Percentiles rank a stretch among this genome's conserved stretches.
Conservation (phyloP, 345 rosid species). For the Salix koriyanagi region DNA sequence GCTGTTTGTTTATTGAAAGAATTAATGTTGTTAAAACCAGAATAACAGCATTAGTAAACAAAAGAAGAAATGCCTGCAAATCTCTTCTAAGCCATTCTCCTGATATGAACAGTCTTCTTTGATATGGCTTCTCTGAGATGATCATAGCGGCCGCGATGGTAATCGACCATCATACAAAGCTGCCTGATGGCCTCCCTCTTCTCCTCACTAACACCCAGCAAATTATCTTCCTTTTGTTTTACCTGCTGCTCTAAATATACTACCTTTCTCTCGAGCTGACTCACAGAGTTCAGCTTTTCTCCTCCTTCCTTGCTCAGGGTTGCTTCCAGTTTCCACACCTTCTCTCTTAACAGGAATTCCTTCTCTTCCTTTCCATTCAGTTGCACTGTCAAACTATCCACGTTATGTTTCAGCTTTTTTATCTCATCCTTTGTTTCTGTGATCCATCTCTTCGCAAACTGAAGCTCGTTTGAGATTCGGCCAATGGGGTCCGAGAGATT, state of each 20-base stretch:
- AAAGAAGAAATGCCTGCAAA: not conserved
- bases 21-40: not conserved
- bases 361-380: constrained; percentile 6
- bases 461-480: constrained; percentile 40
- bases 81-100: constrained; percentile 1
- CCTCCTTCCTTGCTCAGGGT: not conserved
- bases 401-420: constrained; percentile 2
- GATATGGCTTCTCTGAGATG: constrained; percentile 23
- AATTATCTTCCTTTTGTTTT: constrained; percentile 5
- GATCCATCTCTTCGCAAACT: constrained; percentile 27
- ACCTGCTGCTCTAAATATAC: constrained; percentile 13
- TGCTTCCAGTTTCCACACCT: constrained; percentile 7
- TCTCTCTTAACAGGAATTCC: not conserved
- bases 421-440: constrained; percentile 12
- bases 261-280: constrained; percentile 7
- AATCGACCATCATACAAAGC: constrained; percentile 22
- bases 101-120: constrained; percentile 15
- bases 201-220: constrained; percentile 11
- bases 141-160: constrained; percentile 27
- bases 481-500: constrained; percentile 35
- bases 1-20: not conserved
- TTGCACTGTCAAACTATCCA: not conserved
- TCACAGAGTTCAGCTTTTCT: not conserved
- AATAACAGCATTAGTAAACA: not conserved
- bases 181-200: constrained; percentile 28